Evolutionary conservation across 2,329 filamentous ascomycete species (phyloP).

Genomic region (Fusarium zealandicum): DNA sequence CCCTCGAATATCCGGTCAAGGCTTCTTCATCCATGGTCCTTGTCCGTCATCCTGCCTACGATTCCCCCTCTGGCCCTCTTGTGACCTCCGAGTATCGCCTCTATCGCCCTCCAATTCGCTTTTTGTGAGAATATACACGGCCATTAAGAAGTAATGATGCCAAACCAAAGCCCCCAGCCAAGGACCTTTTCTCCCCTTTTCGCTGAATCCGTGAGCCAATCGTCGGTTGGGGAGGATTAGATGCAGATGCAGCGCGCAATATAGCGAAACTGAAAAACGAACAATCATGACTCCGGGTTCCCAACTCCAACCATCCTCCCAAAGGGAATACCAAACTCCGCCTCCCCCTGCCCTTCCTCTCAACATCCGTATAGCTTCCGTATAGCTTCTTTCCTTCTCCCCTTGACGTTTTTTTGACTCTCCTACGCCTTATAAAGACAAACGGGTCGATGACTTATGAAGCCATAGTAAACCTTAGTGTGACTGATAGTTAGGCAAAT

Average conservation of each 20-base stretch:
- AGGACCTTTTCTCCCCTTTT: constrained; percentile 37
- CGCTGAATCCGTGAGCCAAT: constrained; percentile 40
- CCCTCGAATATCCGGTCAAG: constrained; percentile 21
- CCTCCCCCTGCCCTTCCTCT: constrained; percentile 27
- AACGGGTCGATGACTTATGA: not conserved
- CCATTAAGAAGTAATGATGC: constrained; percentile 43
- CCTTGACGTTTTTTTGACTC: constrained; percentile 4
- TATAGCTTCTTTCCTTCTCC: constrained; percentile 7
- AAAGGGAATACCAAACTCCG: constrained; percentile 43
- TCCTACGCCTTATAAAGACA: constrained; percentile 8
- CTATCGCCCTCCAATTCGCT: constrained; percentile 37
- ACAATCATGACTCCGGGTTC: constrained; percentile 45
- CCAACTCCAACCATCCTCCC: constrained; percentile 43
- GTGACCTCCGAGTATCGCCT: constrained; percentile 24
- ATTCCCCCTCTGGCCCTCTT: not conserved
- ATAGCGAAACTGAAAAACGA: constrained; percentile 43
- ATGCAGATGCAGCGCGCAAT: constrained; percentile 45
- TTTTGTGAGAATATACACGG: constrained; percentile 43
- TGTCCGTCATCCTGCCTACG: constrained; percentile 26
- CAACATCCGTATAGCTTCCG: constrained; percentile 11
- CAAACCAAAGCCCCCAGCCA: constrained; percentile 43
- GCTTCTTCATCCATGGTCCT: constrained; percentile 22
- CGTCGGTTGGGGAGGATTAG: constrained; percentile 40
- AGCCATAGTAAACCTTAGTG: not conserved
- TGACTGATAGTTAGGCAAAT: not conserved